Evolutionary conservation across 106 monocot species (phyloP), one percentile per base, ranked within the genome.

Genomic region (Apostasia shenzhenica): DNA sequence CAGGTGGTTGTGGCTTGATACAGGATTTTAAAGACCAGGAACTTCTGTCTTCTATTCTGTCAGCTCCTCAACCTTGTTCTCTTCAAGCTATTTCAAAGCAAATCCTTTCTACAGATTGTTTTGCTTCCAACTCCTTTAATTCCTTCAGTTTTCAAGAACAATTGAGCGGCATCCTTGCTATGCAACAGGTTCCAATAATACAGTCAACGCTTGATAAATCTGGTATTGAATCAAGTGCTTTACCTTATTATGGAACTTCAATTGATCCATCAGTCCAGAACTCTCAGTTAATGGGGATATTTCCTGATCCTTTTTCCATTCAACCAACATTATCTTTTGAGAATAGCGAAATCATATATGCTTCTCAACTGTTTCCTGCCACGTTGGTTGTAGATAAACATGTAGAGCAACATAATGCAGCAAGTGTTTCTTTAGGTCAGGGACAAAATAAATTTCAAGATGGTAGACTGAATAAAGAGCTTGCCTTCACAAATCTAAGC

Each of bases 81-180:
- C 76, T 78, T 60, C 68, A 70, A 52, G 39, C 40, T 78, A 50
- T 73, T 65, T 68, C 67, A 43, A 68, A 73, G 46, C 70, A 78
- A 66, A 78, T 67, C 7, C 79, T 67, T 60, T 70, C 50, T 48
- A 60, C 59, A 37, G 81, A 71, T 67, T 51, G 77, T 63, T 52
- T 56, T 48, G 39, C 81, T 9, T 79, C 79, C 8, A 83, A 70
- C 38, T 75, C 75, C 60, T 9, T 54, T 50, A 48, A 55, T 59
- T 68, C 69, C 65, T 73, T 55, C 14, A 64, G 65, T 54, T 70
- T 60, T 58, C 77, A 67, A 75, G 37, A 48, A 56, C 61, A 72
- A 58, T 2, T 75, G 54, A 67, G 73, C 1, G 58, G 41, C 53
- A 74, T 65, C 73, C 41, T 69, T 79, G 54, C 70, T 71, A 5